Percentiles rank a stretch among this genome's conserved stretches.
Evolutionary conservation across 1,284 basidiomycete species (phyloP).

Genomic region (Cystobasidiaceae sp.): DNA sequence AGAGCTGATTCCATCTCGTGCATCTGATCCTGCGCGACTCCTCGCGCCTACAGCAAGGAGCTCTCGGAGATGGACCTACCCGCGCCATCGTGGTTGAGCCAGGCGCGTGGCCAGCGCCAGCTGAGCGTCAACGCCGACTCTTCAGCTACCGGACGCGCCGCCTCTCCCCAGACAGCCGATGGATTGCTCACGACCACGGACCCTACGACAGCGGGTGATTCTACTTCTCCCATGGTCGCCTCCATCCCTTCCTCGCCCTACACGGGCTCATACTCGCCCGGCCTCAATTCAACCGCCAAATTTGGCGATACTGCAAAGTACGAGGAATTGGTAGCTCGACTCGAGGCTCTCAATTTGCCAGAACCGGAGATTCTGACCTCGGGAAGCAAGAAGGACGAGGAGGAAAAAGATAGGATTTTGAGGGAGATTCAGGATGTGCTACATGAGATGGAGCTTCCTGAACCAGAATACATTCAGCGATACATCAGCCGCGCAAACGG

Average conservation of each 20-base stretch:
- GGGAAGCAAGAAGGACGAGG: constrained; percentile 5
- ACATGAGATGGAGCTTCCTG: constrained; percentile 40
- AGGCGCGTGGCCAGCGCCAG: constrained; percentile 14
- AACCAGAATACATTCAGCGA: constrained; percentile 41
- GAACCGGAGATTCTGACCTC: constrained; percentile 15
- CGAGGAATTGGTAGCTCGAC: constrained; percentile 7
- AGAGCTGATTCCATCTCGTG: neutral
- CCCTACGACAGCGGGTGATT: neutral
- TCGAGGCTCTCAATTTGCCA: constrained; percentile 21
- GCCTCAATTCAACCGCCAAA: neutral
- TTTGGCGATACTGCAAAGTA: constrained; percentile 25
- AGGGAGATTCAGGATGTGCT: constrained; percentile 38
- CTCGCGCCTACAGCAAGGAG: constrained; percentile 28
- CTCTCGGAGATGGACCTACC: constrained; percentile 39
- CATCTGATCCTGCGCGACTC: neutral
- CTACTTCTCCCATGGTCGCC: constrained; percentile 1
- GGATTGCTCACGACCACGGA: constrained; percentile 8
- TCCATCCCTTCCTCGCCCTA: constrained; percentile 27
- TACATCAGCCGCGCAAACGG: constrained; percentile 42
- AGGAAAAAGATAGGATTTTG: constrained; percentile 28
- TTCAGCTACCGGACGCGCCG: neutral
- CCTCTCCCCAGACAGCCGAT: constrained; percentile 16
- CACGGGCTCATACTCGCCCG: constrained; percentile 13
- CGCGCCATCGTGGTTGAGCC: constrained; percentile 36
- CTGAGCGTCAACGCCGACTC: constrained; percentile 12